Base-by-base conservation (phyloP, 2,329 filamentous ascomycete genomes). In the Fusarium verticillioides region DNA sequence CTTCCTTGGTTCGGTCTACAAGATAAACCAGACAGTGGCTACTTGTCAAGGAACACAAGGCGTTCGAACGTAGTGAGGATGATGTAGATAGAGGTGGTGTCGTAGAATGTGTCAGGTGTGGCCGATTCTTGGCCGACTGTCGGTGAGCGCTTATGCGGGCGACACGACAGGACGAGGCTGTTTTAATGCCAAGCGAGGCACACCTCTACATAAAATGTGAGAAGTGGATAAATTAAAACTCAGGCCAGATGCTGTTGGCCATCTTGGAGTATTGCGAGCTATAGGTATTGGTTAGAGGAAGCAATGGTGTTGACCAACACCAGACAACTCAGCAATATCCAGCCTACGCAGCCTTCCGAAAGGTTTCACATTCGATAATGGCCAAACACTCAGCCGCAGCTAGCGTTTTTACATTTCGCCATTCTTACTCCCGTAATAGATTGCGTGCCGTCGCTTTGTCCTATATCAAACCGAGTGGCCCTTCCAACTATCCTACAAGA, bases 1-100 rank as follows among this genome's bases (percentile, higher is more conserved):
- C 4, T 5, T 5, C n/a, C 21, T n/a, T n/a, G 12, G 4, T 13
- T 40, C 12, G 21, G 5, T 40, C 21, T n/a, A n/a, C n/a, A n/a
- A n/a, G 12, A n/a, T 4, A 40, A 40, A 40, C 4, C 0, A 9
- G 12, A n/a, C 12, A n/a, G 0, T 40, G 12, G 21, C 7, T 40
- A 15, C 4, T 7, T 15, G 21, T 4, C 2, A 7, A 40, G 21
- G 7, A 4, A 40, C 13, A 5, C 5, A 15, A n/a, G 12, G 21
- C 13, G 39, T 12, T n/a, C 21, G 21, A 15, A n/a, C 7, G 21
- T 40, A 40, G 12, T 3, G 21, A 13, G 12, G 39, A 21, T 9
- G 7, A 21, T n/a, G 39, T 15, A 40, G 21, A n/a, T 40, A n/a
- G n/a, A n/a, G 21, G 5, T 40, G 39, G 39, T 40, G 39, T n/a